Base-by-base conservation (phyloP, 768 basidiomycete genomes). In the Cystofilobasidium bisporidii region DNA sequence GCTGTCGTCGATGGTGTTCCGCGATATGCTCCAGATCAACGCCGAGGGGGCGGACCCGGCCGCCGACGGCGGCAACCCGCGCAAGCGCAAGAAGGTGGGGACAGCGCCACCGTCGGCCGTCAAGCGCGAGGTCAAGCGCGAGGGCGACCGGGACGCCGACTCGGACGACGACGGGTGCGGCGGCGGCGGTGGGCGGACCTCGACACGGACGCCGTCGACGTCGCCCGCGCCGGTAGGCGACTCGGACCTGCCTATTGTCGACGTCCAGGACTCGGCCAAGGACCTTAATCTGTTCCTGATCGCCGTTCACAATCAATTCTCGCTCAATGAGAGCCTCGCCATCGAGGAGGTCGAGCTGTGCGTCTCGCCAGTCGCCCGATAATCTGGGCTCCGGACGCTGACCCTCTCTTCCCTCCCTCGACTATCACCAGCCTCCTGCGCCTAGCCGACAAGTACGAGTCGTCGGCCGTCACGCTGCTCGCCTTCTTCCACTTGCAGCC, bases 281-380 rank as follows among this genome's bases (percentile, higher is more conserved):
- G 53, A 56, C 53, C 11, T 56, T 30, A 56, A 56, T 30, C 30
- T 56, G 15, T 56, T 56, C 30, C 53, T 56, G 10, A 56, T 56
- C 53, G 53, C 53, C 12, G 53, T 56, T 30, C 53, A 56, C 30
- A 28, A 56, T 30, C 53, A 56, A 15, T 32, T 56, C 17, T 56
- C 53, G 15, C 53, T 56, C 18, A 56, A 56, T 30, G 53, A 56
- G 28, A 56, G 28, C 12, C 53, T 56, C 18, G 26, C 53, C 6
- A 56, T 56, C 53, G 53, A 56, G 30, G 53, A 56, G 11, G 53
- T 56, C 53, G 53, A 56, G 20, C 30, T 56, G 53, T 56, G 53
- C 53, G 53, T 32, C 28, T 17, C 14, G 15, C 14, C 30, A 10
- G 3, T 8, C 45, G 18, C 45, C n/a, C n/a, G n/a, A n/a, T n/a